Evolutionary conservation across 345 rosid genomes (phyloP).

Genomic region (Arabidopsis arenosa): DNA sequence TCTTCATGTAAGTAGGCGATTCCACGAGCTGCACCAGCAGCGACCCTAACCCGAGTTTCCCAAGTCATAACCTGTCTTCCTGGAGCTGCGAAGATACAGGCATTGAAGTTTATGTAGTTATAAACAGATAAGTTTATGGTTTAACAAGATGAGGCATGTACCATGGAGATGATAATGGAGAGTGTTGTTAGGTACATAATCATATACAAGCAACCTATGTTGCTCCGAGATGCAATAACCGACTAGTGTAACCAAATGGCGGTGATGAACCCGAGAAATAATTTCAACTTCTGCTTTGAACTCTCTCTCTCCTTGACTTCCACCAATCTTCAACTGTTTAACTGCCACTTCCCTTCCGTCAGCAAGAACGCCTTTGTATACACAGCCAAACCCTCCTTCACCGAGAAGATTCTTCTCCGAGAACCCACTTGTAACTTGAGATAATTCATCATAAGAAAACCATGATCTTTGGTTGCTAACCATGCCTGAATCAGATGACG

Average conservation of each 20-base stretch:
- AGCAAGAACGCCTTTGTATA: constrained; percentile 80
- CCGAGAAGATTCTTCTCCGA: constrained; percentile 79
- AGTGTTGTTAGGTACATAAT: constrained; percentile 82
- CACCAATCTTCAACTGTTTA: constrained; percentile 93
- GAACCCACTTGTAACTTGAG: constrained; percentile 76
- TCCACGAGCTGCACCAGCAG: constrained; percentile 99
- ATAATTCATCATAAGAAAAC: constrained; percentile 87
- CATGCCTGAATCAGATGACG: constrained; percentile 73
- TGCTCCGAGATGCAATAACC: constrained; percentile 91
- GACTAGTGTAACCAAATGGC: constrained; percentile 95
- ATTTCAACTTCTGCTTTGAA: constrained; percentile 98
- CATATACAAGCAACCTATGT: constrained; percentile 91
- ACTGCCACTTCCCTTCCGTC: constrained; percentile 94
- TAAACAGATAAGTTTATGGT: neutral
- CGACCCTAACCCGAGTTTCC: constrained; percentile 79
- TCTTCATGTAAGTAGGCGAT: constrained; percentile 98
- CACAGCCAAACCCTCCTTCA: constrained; percentile 99
- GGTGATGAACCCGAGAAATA: constrained; percentile 93
- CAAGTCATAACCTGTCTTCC: constrained; percentile 86
- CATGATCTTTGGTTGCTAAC: constrained; percentile 76
- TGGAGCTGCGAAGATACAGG: constrained; percentile 54
- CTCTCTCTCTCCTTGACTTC: constrained; percentile 96
- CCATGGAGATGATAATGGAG: constrained; percentile 94
- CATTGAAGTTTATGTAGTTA: constrained; percentile 3
- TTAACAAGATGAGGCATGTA: constrained; percentile 43